Evolutionary conservation across 2,329 filamentous ascomycete species (phyloP), one percentile per base, ranked within the genome.

Genomic region (Scedosporium boydii): DNA sequence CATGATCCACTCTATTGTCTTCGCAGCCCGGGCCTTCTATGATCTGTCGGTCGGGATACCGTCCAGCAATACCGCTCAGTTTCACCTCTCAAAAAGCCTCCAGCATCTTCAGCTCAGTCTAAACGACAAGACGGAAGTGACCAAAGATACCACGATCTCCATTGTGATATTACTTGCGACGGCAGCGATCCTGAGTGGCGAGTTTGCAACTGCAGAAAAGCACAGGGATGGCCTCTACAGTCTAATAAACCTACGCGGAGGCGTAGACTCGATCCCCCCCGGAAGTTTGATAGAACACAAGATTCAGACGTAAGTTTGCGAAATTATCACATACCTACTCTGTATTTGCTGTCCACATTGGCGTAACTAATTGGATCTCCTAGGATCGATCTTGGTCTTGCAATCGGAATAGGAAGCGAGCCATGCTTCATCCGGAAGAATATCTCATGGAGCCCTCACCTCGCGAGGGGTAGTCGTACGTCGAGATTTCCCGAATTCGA

Each of bases 201-300:
- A 70, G 16, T n/a, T 68, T 1, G 63, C 63, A 14, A 66, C 67
- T 0, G 63, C 66, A 0, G 44, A 27, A 6, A 68, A 67, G 59
- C 69, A 71, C 55, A 66, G 70, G 64, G 63, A 70, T 42, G 69
- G 69, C 0, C 58, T 70, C 48, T 41, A 63, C 44, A 44, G 56
- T 12, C 68, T 71, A 7, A 53, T 71, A 6, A 53, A 68, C 14
- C 16, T 70, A 26, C 65, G 68, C 9, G 69, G 69, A 1, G 69
- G 69, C 0, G 10, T 68, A 21, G 23, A 63, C 5, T 57, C 64
- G 1, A 51, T 72, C 27, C 57, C 53, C 5, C 6, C 14, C 1
- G 65, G 65, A 2, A 63, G 63, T 7, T 29, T 68, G 16, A 58
- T 68, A 26, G 61, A 65, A 27, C 65, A 67, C 29, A 68, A 59